Evolutionary conservation across 2,329 filamentous ascomycete species (phyloP).

Genomic region (Westerdykella ornata): DNA sequence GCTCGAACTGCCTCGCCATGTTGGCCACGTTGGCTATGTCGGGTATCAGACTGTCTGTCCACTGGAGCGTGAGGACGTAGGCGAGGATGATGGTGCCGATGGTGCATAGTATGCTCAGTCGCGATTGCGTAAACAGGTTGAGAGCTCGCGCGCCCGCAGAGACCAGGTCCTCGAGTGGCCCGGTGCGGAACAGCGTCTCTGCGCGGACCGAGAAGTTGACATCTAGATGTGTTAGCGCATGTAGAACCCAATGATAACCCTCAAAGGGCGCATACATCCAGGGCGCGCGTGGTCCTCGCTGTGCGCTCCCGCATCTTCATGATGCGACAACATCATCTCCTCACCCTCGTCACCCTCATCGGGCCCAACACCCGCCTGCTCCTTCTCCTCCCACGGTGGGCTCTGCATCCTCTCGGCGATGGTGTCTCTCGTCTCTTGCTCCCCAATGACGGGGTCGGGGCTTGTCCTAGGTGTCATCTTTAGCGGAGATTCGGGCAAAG

Average conservation of each 20-base stretch:
- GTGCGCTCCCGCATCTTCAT: constrained; percentile 20
- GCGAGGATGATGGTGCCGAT: constrained; percentile 57
- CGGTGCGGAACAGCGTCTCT: constrained; percentile 79
- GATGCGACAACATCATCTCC: constrained; percentile 22
- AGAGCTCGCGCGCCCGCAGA: constrained; percentile 52
- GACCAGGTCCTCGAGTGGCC: constrained; percentile 71
- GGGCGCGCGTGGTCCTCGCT: constrained; percentile 11
- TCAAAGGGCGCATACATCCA: constrained; percentile 23
- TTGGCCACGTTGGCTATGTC: constrained; percentile 87
- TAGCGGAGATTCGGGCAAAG: constrained; percentile 53
- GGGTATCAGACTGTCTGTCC: constrained; percentile 59
- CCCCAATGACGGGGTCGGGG: constrained; percentile 40
- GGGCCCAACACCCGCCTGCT: constrained; percentile 14
- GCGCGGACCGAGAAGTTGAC: constrained; percentile 82
- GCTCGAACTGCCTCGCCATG: constrained; percentile 86
- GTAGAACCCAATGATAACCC: background rate
- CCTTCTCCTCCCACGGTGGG: constrained; percentile 21
- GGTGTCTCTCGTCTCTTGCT: constrained; percentile 24
- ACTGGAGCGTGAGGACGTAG: constrained; percentile 60
- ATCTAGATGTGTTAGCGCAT: constrained; percentile 48
- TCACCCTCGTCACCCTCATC: constrained; percentile 9
- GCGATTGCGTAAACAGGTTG: constrained; percentile 59
- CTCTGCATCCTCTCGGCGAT: constrained; percentile 34
- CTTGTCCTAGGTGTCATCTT: constrained; percentile 51
- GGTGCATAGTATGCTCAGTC: constrained; percentile 59